Evolutionary conservation across 1,284 basidiomycete species (phyloP), one percentile per base, ranked within the genome.

Genomic region (Tylopilus sp.): DNA sequence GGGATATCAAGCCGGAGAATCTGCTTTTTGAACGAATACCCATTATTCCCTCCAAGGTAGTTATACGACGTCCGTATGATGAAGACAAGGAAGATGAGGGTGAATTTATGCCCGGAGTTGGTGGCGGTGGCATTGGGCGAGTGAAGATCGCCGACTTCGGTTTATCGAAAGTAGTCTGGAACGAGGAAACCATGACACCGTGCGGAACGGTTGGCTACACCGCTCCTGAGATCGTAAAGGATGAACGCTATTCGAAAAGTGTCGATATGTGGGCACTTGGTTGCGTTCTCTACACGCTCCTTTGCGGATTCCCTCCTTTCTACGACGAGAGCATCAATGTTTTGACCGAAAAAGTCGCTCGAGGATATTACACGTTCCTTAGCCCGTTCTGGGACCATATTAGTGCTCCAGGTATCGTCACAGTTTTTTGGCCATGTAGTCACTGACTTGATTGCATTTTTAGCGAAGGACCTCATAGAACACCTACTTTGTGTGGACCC

Each of bases 191-290:
- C 10, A 97, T 94, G 89, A 99, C 97, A 23, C 97, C 97, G 18
- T 99, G 97, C 64, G 97, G 97, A 28, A 99, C 97, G 1, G 96
- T 99, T 25, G 97, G 97, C 5, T 99, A 99, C 72, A 99, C 97
- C 3, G 97, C 97, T 4, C 97, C 97, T 2, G 97, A 99, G 71
- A 99, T 99, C 56, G 97, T 99, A 63, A 98, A 98, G 73, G 97
- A 99, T 67, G 95, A 99, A 74, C 82, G 96, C 23, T 99, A 99
- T 69, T 92, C 88, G 67, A 98, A 97, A 74, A 92, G 89, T 61
- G 97, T 99, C 48, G 97, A 99, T 69, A 99, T 99, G 97, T 99
- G 97, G 97, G 97, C 97, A 3, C 74, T 99, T 34, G 97, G 97
- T 26, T 99, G 97, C 69, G 97, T 99, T 19, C 78, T 99, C 5